Base-by-base conservation (phyloP, 495 filamentous ascomycete genomes). In the Talaromyces thailandensis region DNA sequence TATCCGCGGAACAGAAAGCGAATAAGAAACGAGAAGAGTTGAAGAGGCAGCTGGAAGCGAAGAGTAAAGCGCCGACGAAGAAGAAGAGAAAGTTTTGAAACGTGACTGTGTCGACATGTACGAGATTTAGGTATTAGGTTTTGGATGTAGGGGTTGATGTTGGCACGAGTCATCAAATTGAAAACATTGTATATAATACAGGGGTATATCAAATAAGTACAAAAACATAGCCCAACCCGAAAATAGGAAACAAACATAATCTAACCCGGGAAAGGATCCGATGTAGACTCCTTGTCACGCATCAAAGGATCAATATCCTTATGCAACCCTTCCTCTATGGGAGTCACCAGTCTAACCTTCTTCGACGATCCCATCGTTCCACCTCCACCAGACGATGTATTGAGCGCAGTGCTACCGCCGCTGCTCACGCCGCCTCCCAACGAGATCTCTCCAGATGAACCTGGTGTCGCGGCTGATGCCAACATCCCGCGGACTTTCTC, bases 81-180 rank as follows among this genome's bases (percentile, higher is more conserved):
- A 90, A 88, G 74, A 92, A 88, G 69, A 78, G 87, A 58, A 87
- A 81, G 60, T 92, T 85, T 64, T 85, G 66, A 73, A n/a, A 14
- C 14, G 4, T 26, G 51, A 14, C 12, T 4, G 26, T 11, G n/a
- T 6, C 23, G 14, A 14, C 6, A 16, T 55, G 26, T 28, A 16
- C 12, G 51, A 55, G 12, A 55, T 55, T 14, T 55, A 28, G 51
- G 6, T 26, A 28, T 16, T 55, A n/a, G 4, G 2, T 26, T 55
- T n/a, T 16, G 43, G 43, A 55, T 55, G 11, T 14, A 55, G 23
- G 12, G 28, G 23, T 8, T 9, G 6, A 55, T 11, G 12, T 55
- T 12, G 51, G 16, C 9, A 6, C 7, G 6, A 59, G 18, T 21
- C 16, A 18, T 65, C n/a, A 11, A 48, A 28, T 43, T 56, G 26